A percentile compares a stretch with the other conserved stretches of the same genome.
phyloP scores from a whole-genome alignment of 2,329 filamentous ascomycete genomes.

The Podosphaera xanthii region DNA sequence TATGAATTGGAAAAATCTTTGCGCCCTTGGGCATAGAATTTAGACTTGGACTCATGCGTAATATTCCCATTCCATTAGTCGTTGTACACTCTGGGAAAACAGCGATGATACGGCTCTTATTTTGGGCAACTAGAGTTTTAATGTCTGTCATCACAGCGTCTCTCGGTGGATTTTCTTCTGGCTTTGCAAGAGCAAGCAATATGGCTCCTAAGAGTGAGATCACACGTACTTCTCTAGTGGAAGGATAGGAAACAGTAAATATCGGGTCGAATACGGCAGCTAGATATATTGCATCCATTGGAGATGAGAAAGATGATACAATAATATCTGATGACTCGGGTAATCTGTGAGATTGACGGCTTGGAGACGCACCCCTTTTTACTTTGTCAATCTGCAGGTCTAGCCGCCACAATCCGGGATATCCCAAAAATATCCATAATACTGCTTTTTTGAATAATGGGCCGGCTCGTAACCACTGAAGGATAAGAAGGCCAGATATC shows the following conservation, averaged over 20 bases:
- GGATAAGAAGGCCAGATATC: slow-evolving; percentile 42
- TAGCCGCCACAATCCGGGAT: slow-evolving; percentile 93
- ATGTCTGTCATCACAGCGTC: slow-evolving; percentile 34
- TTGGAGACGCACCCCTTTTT: slow-evolving; percentile 65
- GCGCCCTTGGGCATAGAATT: slow-evolving; percentile 41
- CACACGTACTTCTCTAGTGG: slow-evolving; percentile 46
- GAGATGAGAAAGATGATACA: slow-evolving; percentile 75
- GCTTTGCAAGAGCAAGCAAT: slow-evolving; percentile 42
- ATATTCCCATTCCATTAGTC: slow-evolving; percentile 75
- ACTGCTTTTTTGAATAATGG: slow-evolving; percentile 54
- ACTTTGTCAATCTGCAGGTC: slow-evolving; percentile 97
- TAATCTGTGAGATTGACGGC: slow-evolving; percentile 48
- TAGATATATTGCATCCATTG: slow-evolving; percentile 80
- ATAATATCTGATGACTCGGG: slow-evolving; percentile 65
- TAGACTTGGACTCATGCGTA: slow-evolving; percentile 62
- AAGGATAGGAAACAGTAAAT: slow-evolving; percentile 70
- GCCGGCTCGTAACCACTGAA: slow-evolving; percentile 61
- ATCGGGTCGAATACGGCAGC: slow-evolving; percentile 91
- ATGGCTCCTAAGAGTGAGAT: slow-evolving; percentile 61
- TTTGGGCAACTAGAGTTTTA: slow-evolving; percentile 34
- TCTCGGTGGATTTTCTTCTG: slow-evolving; percentile 24
- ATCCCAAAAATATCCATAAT: slow-evolving; percentile 67
- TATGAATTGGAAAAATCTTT: slow-evolving; percentile 72
- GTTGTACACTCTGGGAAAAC: slow-evolving; percentile 89
- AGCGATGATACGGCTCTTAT: slow-evolving; percentile 56